Conservation (phyloP, 208 protist genomes). For the Acanthamoeba polyphaga region DNA sequence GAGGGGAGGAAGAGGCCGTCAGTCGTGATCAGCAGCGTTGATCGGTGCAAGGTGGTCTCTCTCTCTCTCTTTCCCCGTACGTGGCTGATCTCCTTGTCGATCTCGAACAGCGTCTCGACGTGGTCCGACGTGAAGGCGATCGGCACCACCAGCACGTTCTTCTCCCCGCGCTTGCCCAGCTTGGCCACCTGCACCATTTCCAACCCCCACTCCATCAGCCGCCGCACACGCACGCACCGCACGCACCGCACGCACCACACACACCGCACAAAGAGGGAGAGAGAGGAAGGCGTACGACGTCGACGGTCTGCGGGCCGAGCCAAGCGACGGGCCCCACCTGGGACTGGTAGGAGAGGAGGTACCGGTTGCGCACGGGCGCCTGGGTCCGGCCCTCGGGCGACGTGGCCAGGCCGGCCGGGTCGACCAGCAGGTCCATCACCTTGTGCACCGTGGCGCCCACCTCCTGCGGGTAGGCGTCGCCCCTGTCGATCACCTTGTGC, state of each 20-base stretch:
- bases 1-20: background rate
- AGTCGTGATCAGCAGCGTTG: background rate
- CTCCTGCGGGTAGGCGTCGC: conserved; percentile 88
- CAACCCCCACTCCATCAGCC: too few species aligned
- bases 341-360: conserved; percentile 85
- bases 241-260: background rate
- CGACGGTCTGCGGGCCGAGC: conserved; percentile 86
- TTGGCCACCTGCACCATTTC: background rate
- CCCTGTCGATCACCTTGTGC: conserved; percentile 86
- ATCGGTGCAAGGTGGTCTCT: background rate
- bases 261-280: background rate
- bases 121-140: conserved; percentile 91
- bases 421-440: conserved; percentile 83
- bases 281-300: conserved; percentile 77
- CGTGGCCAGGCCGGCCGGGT: background rate
- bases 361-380: conserved; percentile 1
- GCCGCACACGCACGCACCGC: too few species aligned
- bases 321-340: conserved; percentile 88
- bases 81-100: conserved; percentile 87
- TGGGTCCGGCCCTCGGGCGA: background rate
- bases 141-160: conserved; percentile 86
- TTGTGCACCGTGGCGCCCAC: conserved; percentile 84
- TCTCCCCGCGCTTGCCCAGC: conserved; percentile 62
- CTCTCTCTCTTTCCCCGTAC: conserved; percentile 59
- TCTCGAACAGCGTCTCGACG: conserved; percentile 90